A percentile compares a stretch with the other conserved stretches of the same genome.
phyloP scores from a whole-genome alignment of 345 rosid species.

The Clausena lansium region DNA sequence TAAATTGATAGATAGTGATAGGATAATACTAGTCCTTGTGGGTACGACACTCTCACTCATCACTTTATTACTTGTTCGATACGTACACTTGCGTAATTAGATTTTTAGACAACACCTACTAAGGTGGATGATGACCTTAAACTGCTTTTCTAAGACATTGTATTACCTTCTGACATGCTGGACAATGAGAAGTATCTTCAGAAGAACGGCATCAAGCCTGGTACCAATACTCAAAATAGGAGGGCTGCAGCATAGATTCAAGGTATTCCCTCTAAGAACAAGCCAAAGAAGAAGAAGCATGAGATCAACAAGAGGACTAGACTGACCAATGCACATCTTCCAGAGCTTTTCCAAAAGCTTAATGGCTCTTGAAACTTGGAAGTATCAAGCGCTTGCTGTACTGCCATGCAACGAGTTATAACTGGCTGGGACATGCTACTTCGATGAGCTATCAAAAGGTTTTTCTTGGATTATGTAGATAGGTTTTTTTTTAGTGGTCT shows the following conservation, averaged over 20 bases:
- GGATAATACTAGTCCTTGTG: too few species aligned
- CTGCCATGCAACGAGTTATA: too few species aligned
- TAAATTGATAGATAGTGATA: too few species aligned
- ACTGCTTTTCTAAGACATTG: slow-evolving; percentile 50
- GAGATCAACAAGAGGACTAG: slow-evolving; percentile 79
- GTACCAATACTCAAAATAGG: slow-evolving; percentile 67
- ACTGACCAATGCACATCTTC: too few species aligned
- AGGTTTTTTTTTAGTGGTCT: neutral
- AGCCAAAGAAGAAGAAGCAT: slow-evolving; percentile 66
- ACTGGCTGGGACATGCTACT: too few species aligned
- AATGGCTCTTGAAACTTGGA: slow-evolving; percentile 13
- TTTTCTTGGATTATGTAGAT: neutral
- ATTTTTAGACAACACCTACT: too few species aligned
- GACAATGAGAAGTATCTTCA: slow-evolving; percentile 74
- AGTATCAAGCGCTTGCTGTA: neutral
- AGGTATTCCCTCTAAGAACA: slow-evolving; percentile 52
- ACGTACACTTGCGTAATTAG: too few species aligned
- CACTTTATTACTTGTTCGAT: too few species aligned
- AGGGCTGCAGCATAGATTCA: slow-evolving; percentile 68
- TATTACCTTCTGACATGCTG: slow-evolving; percentile 66
- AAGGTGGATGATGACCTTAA: slow-evolving; percentile 72
- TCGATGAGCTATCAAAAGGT: neutral
- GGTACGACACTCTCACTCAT: too few species aligned
- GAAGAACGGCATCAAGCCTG: slow-evolving; percentile 77
- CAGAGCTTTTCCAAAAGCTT: too few species aligned